Conservation (phyloP, 352 stramenopile species). For the Phytopythium delawarense region DNA sequence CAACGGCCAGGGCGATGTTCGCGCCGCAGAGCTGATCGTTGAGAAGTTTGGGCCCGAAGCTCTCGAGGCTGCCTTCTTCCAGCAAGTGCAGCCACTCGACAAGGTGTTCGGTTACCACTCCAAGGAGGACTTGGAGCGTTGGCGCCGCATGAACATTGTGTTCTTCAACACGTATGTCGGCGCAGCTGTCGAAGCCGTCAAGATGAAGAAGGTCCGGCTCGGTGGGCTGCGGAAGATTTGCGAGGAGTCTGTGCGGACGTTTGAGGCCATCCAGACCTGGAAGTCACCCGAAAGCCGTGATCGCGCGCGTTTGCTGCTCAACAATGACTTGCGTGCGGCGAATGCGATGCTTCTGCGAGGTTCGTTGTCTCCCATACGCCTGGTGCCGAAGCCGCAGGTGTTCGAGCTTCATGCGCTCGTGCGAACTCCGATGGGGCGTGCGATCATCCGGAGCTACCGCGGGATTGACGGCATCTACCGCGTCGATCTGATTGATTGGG, state of each 20-base stretch:
- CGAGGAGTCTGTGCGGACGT: slow-evolving; percentile 42
- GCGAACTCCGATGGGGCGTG: slow-evolving; percentile 57
- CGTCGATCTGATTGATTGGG: slow-evolving; percentile 75
- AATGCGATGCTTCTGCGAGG: slow-evolving; percentile 52
- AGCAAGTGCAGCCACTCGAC: slow-evolving; percentile 83
- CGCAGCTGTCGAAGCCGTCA: slow-evolving; percentile 71
- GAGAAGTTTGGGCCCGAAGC: slow-evolving; percentile 63
- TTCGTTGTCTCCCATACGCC: slow-evolving; percentile 21
- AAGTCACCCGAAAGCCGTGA: slow-evolving; percentile 56
- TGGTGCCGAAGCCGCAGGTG: slow-evolving; percentile 61
- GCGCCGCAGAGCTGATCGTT: slow-evolving; percentile 88
- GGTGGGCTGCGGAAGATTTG: slow-evolving; percentile 66
- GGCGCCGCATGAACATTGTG: slow-evolving; percentile 85
- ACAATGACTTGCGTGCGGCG: slow-evolving; percentile 52
- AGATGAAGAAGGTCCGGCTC: slow-evolving; percentile 68
- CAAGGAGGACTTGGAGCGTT: slow-evolving; percentile 68
- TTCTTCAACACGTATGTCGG: slow-evolving; percentile 92
- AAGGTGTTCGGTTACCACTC: slow-evolving; percentile 82
- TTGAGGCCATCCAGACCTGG: slow-evolving; percentile 57
- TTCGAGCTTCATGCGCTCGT: slow-evolving; percentile 56
- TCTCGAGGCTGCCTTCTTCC: slow-evolving; percentile 86
- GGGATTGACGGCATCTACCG: slow-evolving; percentile 74
- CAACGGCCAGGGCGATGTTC: slow-evolving; percentile 94
- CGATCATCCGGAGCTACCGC: slow-evolving; percentile 68
- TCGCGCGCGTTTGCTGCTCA: slow-evolving; percentile 51